Evolutionary conservation across 2,329 filamentous ascomycete genomes (phyloP).

Genomic region (Colletotrichum tropicale): DNA sequence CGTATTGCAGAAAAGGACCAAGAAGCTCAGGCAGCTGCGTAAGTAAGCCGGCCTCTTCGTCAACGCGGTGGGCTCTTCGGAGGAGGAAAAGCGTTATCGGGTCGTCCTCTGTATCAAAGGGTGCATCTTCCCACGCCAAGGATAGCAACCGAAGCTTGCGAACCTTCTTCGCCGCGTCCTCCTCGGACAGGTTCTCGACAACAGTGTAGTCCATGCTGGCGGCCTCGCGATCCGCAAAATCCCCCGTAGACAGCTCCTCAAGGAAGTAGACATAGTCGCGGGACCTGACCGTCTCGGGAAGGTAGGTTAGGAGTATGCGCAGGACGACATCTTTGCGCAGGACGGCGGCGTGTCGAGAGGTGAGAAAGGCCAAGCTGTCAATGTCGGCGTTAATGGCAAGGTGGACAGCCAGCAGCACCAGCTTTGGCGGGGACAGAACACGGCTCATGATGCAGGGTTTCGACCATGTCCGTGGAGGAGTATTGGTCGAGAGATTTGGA

Average conservation of each 20-base stretch:
- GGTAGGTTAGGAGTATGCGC: constrained; percentile 75
- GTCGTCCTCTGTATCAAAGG: constrained; percentile 55
- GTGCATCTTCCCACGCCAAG: constrained; percentile 55
- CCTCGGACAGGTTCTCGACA: constrained; percentile 64
- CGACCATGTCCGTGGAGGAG: not conserved
- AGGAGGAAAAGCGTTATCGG: constrained; percentile 68
- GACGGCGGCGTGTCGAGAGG: constrained; percentile 58
- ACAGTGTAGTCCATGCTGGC: constrained; percentile 58
- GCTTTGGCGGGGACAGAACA: constrained; percentile 67
- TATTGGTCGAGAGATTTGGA: not conserved
- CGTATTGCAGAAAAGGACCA: constrained; percentile 68
- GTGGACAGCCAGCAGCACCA: constrained; percentile 75
- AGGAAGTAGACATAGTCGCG: constrained; percentile 67
- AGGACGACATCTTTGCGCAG: constrained; percentile 70
- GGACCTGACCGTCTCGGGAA: constrained; percentile 74
- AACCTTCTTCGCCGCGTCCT: constrained; percentile 66
- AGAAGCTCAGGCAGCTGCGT: constrained; percentile 71
- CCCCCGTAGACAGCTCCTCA: constrained; percentile 56
- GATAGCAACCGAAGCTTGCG: constrained; percentile 67
- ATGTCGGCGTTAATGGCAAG: constrained; percentile 71
- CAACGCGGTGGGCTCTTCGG: constrained; percentile 70
- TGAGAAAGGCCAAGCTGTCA: constrained; percentile 63
- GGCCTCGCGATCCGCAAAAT: constrained; percentile 43
- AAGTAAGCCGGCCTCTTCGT: constrained; percentile 74
- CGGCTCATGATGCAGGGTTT: constrained; percentile 36